Evolutionary conservation across 148 eudicot species (phyloP).

Genomic region (Rhododendron simsii): DNA sequence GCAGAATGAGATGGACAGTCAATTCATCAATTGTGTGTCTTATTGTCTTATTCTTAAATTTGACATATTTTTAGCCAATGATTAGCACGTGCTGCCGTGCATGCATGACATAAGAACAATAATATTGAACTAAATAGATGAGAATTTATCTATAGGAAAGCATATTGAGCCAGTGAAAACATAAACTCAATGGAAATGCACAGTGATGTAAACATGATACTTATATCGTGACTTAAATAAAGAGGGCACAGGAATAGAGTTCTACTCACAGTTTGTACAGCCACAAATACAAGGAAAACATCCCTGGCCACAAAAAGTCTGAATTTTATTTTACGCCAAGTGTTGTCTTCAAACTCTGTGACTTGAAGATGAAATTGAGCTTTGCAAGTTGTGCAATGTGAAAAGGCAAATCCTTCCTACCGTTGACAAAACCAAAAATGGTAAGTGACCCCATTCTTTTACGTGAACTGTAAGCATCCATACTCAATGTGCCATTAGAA

Average conservation of each 20-base stretch:
- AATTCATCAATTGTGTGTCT: background rate
- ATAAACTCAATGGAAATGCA: background rate
- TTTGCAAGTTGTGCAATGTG: constrained; percentile 96
- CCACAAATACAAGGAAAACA: constrained; percentile 78
- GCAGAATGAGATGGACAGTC: background rate
- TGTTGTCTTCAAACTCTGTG: constrained; percentile 54
- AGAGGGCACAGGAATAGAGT: background rate
- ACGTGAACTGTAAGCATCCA: background rate
- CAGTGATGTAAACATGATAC: background rate
- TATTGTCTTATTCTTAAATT: background rate
- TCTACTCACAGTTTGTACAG: constrained; percentile 76
- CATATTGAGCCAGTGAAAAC: background rate
- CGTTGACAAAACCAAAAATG: constrained; percentile 9
- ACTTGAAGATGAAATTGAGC: constrained; percentile 87
- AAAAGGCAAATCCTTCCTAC: constrained; percentile 95
- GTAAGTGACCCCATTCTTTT: background rate
- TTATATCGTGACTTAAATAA: background rate
- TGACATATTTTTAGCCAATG: background rate
- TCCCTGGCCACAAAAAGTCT: constrained; percentile 87
- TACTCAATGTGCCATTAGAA: background rate
- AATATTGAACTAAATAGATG: background rate
- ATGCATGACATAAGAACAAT: background rate
- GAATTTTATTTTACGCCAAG: constrained; percentile 85
- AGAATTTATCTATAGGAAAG: background rate
- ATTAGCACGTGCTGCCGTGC: background rate